These are phyloP conservation scores for Aspergillus spinulosporus DNA, from an alignment of 2,329 filamentous ascomycete genomes.

Conservation along the genomic window DNA sequence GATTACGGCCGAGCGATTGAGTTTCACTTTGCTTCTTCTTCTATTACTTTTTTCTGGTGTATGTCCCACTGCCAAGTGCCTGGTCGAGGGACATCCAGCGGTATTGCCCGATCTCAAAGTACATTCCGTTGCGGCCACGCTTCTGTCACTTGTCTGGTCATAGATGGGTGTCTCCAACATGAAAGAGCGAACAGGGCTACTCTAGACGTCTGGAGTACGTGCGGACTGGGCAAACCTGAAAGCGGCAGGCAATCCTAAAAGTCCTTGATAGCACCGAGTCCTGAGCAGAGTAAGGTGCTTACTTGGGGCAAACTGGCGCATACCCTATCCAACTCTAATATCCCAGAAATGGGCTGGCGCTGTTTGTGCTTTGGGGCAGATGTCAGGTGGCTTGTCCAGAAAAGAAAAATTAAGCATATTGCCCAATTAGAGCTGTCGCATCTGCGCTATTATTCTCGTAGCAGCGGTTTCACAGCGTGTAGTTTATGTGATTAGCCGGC, in stretches of 20 bases:
- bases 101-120: not conserved
- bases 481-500: not conserved
- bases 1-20: not conserved
- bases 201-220: not conserved
- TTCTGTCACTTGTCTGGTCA: not conserved
- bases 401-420: not conserved
- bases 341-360: not conserved
- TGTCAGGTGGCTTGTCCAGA: not conserved
- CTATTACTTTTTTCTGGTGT: too few species aligned
- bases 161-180: not conserved
- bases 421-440: not conserved
- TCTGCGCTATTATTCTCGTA: not conserved
- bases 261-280: not conserved
- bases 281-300: not conserved
- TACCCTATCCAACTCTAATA: constrained; percentile 7
- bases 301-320: constrained; percentile 1
- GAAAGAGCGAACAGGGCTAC: not conserved
- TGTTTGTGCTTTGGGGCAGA: not conserved
- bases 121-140: not conserved
- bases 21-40: not conserved
- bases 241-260: not conserved
- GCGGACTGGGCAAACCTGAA: not conserved
- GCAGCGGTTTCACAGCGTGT: not conserved
- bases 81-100: not conserved
- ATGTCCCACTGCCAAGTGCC: not conserved